Percentiles rank a stretch among this genome's conserved stretches.
phyloP scores from a whole-genome alignment of 192 early-diverging fungal genomes.

The Umbelopsis sp. region DNA sequence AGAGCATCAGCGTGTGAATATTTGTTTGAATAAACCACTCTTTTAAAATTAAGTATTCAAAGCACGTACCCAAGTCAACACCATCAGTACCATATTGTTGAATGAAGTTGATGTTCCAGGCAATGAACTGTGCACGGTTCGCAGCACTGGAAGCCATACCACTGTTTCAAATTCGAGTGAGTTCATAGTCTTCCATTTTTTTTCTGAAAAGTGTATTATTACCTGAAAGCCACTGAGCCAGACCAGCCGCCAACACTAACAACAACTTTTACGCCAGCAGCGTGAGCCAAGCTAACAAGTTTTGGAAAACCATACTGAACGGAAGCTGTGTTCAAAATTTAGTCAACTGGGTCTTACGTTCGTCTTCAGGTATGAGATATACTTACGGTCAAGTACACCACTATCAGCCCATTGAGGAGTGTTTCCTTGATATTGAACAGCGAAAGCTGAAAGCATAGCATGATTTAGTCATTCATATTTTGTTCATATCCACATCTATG shows the following conservation, averaged over 20 bases:
- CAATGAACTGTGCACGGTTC: slow-evolving; percentile 9
- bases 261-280: slow-evolving; percentile 47
- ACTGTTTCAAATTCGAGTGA: not conserved
- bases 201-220: not conserved
- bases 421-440: slow-evolving; percentile 19
- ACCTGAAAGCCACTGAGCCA: slow-evolving; percentile 33
- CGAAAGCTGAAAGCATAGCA: slow-evolving; percentile 15
- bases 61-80: slow-evolving; percentile 16
- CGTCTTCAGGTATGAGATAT: not conserved
- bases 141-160: slow-evolving; percentile 8
- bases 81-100: slow-evolving; percentile 18
- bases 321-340: not conserved
- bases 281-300: slow-evolving; percentile 45
- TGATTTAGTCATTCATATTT: too few species aligned
- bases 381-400: slow-evolving; percentile 19
- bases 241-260: slow-evolving; percentile 70
- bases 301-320: slow-evolving; percentile 31
- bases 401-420: slow-evolving; percentile 27
- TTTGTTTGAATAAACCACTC: too few species aligned
- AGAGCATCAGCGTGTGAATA: not conserved
- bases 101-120: slow-evolving; percentile 20
- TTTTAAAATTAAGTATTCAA: not conserved
- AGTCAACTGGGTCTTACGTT: not conserved
- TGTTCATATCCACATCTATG: not conserved
- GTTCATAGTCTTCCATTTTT: not conserved